Evolutionary conservation across 2,329 filamentous ascomycete species (phyloP), one percentile per base, ranked within the genome.

Genomic region (Neoascochyta sp.): DNA sequence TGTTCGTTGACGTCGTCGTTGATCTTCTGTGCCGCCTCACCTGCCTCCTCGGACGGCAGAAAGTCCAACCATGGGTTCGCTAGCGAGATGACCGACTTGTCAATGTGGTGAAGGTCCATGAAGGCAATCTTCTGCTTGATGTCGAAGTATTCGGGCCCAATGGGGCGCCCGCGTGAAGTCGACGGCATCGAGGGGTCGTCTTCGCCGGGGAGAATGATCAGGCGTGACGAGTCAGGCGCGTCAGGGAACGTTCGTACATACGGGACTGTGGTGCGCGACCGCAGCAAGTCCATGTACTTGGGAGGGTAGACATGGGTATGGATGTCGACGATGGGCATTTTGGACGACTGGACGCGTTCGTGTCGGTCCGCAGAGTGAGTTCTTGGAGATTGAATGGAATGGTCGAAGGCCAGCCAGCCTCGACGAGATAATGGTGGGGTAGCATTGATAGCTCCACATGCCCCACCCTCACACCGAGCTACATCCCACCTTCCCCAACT

Each of bases 21-120:
- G 59, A 94, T 81, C 1, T 69, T 70, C 30, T 66, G 54, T 1
- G 86, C 86, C 27, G 81, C 78, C 16, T 64, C 57, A 2, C 74
- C 75, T 0, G 85, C 83, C 43, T 81, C 75, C 4, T 68, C 59
- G 0, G 76, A 57, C 0, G 69, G 63, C 0, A 95, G 65, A 56
- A 94, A 95, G 63, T 95, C 89, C 2, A 95, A 74, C 89, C 89
- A 95, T 0, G 89, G 89, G 55, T 95, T 95, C 9, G 89, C 89
- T 13, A 95, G 78, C 1, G 86, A 92, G 41, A 95, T 79, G 28
- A 95, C 84, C 1, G 85, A 92, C 43, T 83, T 79, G 61, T 83
- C 76, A 58, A 95, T 95, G 30, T 69, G 69, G 65, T 95, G 89
- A 10, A 73, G 76, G 59, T 87, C 74, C 89, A 95, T 95, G 66